Base-by-base conservation (phyloP, 768 basidiomycete genomes). In the Amanita rubescens region DNA sequence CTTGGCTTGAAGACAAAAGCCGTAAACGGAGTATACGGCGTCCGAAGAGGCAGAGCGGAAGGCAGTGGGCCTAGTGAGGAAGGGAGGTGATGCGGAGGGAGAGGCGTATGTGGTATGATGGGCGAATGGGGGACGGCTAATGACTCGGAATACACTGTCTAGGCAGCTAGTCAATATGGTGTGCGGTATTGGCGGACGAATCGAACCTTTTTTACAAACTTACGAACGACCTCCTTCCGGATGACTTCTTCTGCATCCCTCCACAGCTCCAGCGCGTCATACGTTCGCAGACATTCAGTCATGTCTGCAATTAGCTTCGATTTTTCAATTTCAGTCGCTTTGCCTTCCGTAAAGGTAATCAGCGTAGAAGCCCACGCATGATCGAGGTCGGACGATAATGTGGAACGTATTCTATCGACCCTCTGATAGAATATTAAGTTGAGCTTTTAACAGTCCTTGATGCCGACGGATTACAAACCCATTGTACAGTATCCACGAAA, bases 221-320 rank as follows among this genome's bases (percentile, higher is more conserved):
- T 77, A 1, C 81, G 80, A 33, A 93, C 77, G 34, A 96, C 71
- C 41, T 86, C 81, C 49, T 72, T 73, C 52, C 85, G 75, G 48
- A 97, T 69, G 15, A 96, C 83, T 55, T 93, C 89, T 69, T 95
- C 94, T 1, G 94, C 95, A 57, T 90, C 84, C 60, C 81, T 71
- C 89, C 90, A 93, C 7, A 92, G 78, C 11, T 83, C 79, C 47
- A 99, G 71, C 6, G 77, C 67, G 59, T 93, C 88, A 61, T 94
- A 94, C 3, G 87, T 87, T 41, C 80, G 71, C 41, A 94, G 68
- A 63, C 90, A 90, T 60, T 94, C 90, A 1, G 79, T 81, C 50
- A 93, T 65, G 59, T 93, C 91, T 14, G 78, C 68, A 27, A 78
- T 67, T 58, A 75, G 70, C 57, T 85, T 87, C 10, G 72, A 72